Conservation (phyloP, 176 grass and related monocot species). For the Eleusine indica region DNA sequence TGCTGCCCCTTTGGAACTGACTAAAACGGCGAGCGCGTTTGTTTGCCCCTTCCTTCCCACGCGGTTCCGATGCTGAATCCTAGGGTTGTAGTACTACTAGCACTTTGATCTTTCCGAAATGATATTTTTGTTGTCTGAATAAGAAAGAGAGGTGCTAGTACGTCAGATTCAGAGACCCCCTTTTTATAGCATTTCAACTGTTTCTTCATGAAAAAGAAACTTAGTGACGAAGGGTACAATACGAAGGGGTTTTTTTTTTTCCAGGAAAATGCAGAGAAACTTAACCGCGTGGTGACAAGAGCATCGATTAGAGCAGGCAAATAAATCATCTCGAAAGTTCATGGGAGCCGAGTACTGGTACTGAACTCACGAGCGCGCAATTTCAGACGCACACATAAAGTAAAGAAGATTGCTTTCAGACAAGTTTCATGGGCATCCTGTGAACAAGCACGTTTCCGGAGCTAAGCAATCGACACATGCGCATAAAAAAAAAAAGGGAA, state of each 20-base stretch:
- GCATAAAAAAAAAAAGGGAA: background rate
- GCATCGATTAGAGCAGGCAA: background rate
- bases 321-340: constrained; percentile 36
- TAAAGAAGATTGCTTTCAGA: constrained; percentile 40
- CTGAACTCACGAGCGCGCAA: background rate
- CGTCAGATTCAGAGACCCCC: background rate
- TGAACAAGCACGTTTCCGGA: constrained; percentile 35
- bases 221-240: background rate
- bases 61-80: background rate
- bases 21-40: background rate
- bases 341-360: background rate
- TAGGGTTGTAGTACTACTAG: background rate
- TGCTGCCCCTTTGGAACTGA: background rate
- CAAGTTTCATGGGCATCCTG: constrained; percentile 22
- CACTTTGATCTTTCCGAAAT: background rate
- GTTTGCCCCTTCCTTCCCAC: background rate
- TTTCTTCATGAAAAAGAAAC: background rate
- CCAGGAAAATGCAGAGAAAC: background rate
- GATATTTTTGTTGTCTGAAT: background rate
- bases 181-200: background rate
- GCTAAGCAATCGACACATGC: background rate
- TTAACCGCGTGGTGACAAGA: background rate
- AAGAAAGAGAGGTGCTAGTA: background rate
- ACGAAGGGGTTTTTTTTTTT: background rate
- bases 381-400: constrained; percentile 17